These are phyloP conservation scores for Quercus alba DNA, from an alignment of 306 rosid species.

Conservation along the genomic window DNA sequence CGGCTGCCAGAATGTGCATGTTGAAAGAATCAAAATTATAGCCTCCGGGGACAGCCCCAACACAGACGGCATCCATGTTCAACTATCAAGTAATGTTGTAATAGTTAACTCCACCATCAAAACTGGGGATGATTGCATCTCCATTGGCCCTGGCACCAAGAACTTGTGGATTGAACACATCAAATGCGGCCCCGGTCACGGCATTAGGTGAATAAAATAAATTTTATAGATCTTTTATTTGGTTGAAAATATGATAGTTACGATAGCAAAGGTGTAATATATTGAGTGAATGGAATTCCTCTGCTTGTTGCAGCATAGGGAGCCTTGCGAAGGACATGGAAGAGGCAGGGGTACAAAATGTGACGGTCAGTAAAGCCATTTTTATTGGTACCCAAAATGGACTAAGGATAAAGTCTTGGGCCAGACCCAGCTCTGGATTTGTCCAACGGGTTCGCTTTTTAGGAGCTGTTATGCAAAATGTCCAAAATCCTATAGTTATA, in stretches of 20 bases:
- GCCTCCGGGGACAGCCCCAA: slow-evolving; percentile 53
- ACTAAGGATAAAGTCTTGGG: slow-evolving; percentile 63
- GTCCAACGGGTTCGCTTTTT: slow-evolving; percentile 34
- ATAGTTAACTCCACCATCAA: slow-evolving; percentile 34
- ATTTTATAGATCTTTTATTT: not conserved
- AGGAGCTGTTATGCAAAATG: slow-evolving; percentile 36
- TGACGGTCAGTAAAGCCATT: slow-evolving; percentile 36
- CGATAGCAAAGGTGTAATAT: too few species aligned
- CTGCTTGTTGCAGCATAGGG: slow-evolving; percentile 48
- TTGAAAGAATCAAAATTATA: slow-evolving; percentile 26
- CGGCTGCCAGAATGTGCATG: slow-evolving; percentile 36
- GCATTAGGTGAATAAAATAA: slow-evolving; percentile 41
- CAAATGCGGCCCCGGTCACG: slow-evolving; percentile 68
- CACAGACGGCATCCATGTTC: slow-evolving; percentile 70
- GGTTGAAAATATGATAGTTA: not conserved
- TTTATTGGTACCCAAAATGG: slow-evolving; percentile 47
- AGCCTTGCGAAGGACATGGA: slow-evolving; percentile 41
- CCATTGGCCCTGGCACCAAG: slow-evolving; percentile 49
- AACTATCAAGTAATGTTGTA: slow-evolving; percentile 33
- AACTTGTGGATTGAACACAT: slow-evolving; percentile 54
- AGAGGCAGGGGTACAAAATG: slow-evolving; percentile 57
- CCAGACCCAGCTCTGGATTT: slow-evolving; percentile 48
- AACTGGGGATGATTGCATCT: slow-evolving; percentile 65
- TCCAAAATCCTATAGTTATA: slow-evolving; percentile 49
- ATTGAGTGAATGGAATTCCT: too few species aligned